phyloP scores from a whole-genome alignment of 2,329 filamentous ascomycete genomes.

The Harringtonia aguacate region DNA sequence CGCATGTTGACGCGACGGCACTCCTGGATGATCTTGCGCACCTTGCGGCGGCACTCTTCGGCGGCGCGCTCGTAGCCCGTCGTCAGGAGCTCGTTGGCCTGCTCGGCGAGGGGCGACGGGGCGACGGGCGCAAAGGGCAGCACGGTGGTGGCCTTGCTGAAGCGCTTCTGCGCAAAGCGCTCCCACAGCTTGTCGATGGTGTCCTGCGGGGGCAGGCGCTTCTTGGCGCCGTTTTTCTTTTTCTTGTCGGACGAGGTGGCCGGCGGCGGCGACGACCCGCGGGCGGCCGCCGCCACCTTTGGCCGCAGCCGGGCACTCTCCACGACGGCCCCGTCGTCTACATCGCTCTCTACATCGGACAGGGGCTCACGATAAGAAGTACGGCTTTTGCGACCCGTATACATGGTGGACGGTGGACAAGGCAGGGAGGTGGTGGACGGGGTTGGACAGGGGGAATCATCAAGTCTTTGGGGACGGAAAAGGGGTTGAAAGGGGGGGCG shows the following conservation, averaged over 20 bases:
- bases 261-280: background rate
- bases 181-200: slow-evolving; percentile 59
- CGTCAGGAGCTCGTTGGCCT: slow-evolving; percentile 48
- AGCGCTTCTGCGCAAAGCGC: slow-evolving; percentile 47
- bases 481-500: too few relatives aligned
- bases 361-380: too few relatives aligned
- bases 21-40: slow-evolving; percentile 48
- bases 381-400: too few relatives aligned
- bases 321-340: background rate
- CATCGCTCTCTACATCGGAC: too few relatives aligned
- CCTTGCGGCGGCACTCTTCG: slow-evolving; percentile 53
- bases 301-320: slow-evolving; percentile 1
- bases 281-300: background rate
- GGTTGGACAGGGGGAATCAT: background rate
- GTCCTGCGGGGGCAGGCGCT: slow-evolving; percentile 50
- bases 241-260: slow-evolving; percentile 25
- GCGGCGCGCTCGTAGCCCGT: slow-evolving; percentile 53
- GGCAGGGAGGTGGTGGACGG: background rate
- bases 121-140: slow-evolving; percentile 52
- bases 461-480: background rate
- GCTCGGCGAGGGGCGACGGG: slow-evolving; percentile 36
- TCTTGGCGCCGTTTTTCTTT: slow-evolving; percentile 40
- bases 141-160: slow-evolving; percentile 54
- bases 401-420: too few relatives aligned
- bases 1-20: slow-evolving; percentile 69